Evolutionary conservation across 345 rosid species (phyloP).

Genomic region (Hirschfeldia incana): DNA sequence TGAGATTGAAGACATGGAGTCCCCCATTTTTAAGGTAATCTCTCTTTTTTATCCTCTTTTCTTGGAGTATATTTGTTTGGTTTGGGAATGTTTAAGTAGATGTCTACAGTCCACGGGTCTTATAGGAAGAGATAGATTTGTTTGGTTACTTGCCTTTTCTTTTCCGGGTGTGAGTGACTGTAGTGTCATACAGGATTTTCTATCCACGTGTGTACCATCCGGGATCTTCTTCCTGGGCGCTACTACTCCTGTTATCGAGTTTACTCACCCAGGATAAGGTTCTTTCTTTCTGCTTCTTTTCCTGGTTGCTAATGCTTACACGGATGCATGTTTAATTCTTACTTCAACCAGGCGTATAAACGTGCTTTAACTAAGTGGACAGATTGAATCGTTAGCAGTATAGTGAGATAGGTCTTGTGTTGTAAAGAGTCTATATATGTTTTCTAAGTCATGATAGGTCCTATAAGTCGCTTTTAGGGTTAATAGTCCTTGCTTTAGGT

Average conservation of each 20-base stretch:
- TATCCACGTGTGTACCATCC: constrained; percentile 43
- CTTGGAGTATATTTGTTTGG: neutral
- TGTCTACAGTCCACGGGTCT: neutral
- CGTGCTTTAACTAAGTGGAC: neutral
- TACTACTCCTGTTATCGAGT: constrained; percentile 50
- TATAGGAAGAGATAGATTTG: constrained; percentile 43
- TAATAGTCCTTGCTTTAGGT: neutral
- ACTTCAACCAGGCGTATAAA: neutral
- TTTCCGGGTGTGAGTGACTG: constrained; percentile 55
- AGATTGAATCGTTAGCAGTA: neutral
- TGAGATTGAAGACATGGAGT: constrained; percentile 61
- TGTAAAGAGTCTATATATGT: neutral
- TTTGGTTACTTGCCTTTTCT: constrained; percentile 41
- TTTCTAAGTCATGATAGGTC: neutral
- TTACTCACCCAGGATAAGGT: constrained; percentile 58
- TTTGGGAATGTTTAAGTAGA: neutral
- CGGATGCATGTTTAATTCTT: neutral
- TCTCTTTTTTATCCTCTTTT: constrained; percentile 16
- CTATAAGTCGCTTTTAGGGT: neutral
- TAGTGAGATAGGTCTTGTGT: neutral
- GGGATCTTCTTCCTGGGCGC: constrained; percentile 57
- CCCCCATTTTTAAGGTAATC: constrained; percentile 66
- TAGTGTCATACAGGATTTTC: constrained; percentile 63
- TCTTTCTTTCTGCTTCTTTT: constrained; percentile 45
- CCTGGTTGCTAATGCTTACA: constrained; percentile 22